These are phyloP conservation scores for Xylaria curta DNA, from an alignment of 495 filamentous ascomycete genomes.

Conservation along the genomic window DNA sequence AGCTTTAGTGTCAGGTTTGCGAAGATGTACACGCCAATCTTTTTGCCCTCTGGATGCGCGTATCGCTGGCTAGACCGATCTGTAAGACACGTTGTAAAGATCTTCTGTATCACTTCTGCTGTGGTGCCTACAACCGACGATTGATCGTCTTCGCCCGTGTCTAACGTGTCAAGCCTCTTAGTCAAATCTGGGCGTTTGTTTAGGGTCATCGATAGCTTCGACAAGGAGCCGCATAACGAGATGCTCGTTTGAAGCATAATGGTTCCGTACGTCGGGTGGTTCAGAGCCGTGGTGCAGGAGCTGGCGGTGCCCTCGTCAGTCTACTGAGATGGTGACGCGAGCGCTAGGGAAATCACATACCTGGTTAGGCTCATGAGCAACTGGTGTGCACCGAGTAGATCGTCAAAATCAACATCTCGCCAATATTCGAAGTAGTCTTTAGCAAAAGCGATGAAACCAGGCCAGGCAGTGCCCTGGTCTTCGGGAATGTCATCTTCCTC, in stretches of 20 bases:
- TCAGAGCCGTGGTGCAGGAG: slow-evolving; percentile 80
- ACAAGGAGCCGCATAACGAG: slow-evolving; percentile 75
- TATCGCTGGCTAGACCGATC: slow-evolving; percentile 71
- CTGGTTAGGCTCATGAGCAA: slow-evolving; percentile 72
- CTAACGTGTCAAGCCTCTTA: slow-evolving; percentile 58
- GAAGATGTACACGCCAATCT: slow-evolving; percentile 85
- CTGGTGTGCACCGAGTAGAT: slow-evolving; percentile 76
- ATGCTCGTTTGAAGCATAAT: slow-evolving; percentile 79
- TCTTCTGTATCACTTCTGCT: slow-evolving; percentile 85
- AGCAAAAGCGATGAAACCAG: slow-evolving; percentile 76
- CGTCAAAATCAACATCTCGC: slow-evolving; percentile 75
- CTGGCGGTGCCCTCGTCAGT: slow-evolving; percentile 46
- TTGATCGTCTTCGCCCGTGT: slow-evolving; percentile 59
- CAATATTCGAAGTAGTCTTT: slow-evolving; percentile 80
- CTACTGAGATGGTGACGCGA: slow-evolving; percentile 14
- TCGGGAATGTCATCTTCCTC: slow-evolving; percentile 52
- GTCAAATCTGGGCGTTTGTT: slow-evolving; percentile 75
- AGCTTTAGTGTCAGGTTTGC: slow-evolving; percentile 91
- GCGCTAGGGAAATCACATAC: slow-evolving; percentile 47
- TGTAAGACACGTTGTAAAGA: slow-evolving; percentile 88
- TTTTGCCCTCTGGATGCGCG: slow-evolving; percentile 76
- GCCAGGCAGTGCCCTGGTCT: slow-evolving; percentile 68
- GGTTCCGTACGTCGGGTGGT: slow-evolving; percentile 76
- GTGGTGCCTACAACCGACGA: slow-evolving; percentile 82
- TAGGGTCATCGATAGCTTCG: slow-evolving; percentile 79